Conservation (phyloP, 2,329 filamentous ascomycete genomes). For the Monosporascus sp. region DNA sequence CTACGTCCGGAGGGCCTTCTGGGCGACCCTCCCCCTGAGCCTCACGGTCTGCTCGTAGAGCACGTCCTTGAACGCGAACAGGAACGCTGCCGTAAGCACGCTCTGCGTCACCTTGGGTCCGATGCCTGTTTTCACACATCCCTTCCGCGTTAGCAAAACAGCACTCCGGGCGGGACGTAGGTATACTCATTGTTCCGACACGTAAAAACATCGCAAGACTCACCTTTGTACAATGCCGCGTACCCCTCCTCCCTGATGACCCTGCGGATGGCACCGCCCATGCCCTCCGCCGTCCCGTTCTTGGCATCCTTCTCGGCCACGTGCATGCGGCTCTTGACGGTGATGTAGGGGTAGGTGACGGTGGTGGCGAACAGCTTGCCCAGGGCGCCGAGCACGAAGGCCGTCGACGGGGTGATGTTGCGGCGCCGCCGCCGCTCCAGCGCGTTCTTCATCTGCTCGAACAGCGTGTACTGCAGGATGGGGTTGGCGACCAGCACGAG, state of each 20-base stretch:
- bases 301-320: conserved; percentile 60
- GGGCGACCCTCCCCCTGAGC: conserved; percentile 45
- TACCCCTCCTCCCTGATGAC: conserved; percentile 91
- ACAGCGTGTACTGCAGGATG: conserved; percentile 97
- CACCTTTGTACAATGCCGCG: conserved; percentile 85
- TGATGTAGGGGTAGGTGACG: conserved; percentile 98
- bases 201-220: conserved; percentile 25
- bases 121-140: conserved; percentile 58
- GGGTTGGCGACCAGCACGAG: conserved; percentile 95
- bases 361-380: conserved; percentile 92
- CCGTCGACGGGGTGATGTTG: conserved; percentile 77
- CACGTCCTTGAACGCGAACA: conserved; percentile 97
- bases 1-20: conserved; percentile 31
- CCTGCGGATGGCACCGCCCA: conserved; percentile 70
- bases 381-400: conserved; percentile 85
- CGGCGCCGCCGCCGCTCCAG: conserved; percentile 60
- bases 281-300: conserved; percentile 72
- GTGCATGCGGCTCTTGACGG: conserved; percentile 96
- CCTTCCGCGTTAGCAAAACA: not conserved
- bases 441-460: conserved; percentile 93
- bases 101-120: conserved; percentile 96
- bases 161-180: not conserved
- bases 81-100: conserved; percentile 89
- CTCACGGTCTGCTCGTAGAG: conserved; percentile 78
- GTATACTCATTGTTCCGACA: no score